Percentiles rank a stretch among this genome's conserved stretches.
These are phyloP conservation scores for Trametes pubescens DNA, from an alignment of 1,284 basidiomycete genomes.

Conservation along the genomic window DNA sequence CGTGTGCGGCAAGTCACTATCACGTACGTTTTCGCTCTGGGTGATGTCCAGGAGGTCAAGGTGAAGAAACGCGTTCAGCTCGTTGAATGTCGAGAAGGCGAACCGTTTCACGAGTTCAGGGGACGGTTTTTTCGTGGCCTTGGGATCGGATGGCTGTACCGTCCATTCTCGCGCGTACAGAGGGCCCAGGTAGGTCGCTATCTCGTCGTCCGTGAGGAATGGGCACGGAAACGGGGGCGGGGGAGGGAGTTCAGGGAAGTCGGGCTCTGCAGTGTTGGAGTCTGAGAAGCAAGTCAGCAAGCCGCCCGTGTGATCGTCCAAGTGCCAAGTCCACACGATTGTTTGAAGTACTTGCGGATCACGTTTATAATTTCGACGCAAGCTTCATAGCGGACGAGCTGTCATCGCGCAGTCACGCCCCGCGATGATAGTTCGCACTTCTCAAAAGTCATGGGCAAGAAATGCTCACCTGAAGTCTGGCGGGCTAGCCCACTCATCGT, in stretches of 20 bases:
- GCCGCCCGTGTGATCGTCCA: no score
- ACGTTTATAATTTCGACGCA: no score
- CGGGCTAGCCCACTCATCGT: no score
- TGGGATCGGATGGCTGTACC: conserved; percentile 34
- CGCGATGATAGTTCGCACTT: no score
- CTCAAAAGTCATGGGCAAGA: no score
- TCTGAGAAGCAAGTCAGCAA: not conserved
- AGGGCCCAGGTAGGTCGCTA: conserved; percentile 42
- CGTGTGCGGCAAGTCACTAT: no score
- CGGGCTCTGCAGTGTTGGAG: not conserved
- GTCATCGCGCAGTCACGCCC: no score
- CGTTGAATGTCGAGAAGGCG: conserved; percentile 36
- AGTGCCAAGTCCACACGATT: no score
- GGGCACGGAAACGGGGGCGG: conserved; percentile 37
- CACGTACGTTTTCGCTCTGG: conserved; percentile 44
- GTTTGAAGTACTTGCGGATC: no score
- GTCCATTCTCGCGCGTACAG: conserved; percentile 48
- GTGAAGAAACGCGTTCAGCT: conserved; percentile 41
- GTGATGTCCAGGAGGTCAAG: conserved; percentile 38
- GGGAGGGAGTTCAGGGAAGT: conserved; percentile 25
- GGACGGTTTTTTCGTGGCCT: conserved; percentile 4
- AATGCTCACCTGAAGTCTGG: no score
- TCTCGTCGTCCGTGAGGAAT: conserved; percentile 38
- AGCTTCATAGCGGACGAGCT: no score
- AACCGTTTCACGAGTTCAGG: conserved; percentile 39